Evolutionary conservation across 352 stramenopile genomes (phyloP), one percentile per base, ranked within the genome.

Genomic region (Globisporangium camurandrum): DNA sequence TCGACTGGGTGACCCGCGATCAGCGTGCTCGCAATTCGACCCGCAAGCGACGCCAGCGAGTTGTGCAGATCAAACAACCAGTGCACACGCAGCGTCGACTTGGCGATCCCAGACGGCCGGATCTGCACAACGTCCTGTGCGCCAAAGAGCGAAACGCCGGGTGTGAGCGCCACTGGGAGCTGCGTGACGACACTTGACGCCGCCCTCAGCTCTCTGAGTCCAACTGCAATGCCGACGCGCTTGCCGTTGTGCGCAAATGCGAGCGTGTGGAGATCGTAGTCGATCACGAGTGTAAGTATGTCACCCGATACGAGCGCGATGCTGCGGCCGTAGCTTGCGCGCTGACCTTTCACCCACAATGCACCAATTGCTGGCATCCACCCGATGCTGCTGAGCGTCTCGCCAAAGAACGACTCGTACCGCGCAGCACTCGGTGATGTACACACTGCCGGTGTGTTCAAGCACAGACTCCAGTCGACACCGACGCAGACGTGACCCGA

Each of bases 51-150:
- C 20, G 84, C 64, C 27, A 88, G 46, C 14, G 77, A 74, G 27
- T 87, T 88, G 46, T 86, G 77, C 41, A 91, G 64, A 49, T 94
- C 84, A 22, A 90, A 80, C 17, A 94, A 51, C 84, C 84, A 94
- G 34, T 92, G 84, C 12, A 94, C 59, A 22, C 69, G 71, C 27
- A 92, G 59, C 0, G 79, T 94, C n/a, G 81, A 90, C 49, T 76
- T 82, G 10, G 71, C 74, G 11, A 93, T 66, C 11, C 84, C 84
- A 12, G 76, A 80, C 8, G 84, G 75, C 37, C 74, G 62, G 28
- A 90, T 67, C 46, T 93, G 70, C 17, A 86, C 67, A n/a, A 87
- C 58, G 51, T 93, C 81, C 51, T 90, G 67, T 1, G 66, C 61
- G 2, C 77, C 74, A 39, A 83, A 87, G 6, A 94, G 54, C 6